Evolutionary conservation across 2,329 filamentous ascomycete species (phyloP).

Genomic region (Phialophora tarda): DNA sequence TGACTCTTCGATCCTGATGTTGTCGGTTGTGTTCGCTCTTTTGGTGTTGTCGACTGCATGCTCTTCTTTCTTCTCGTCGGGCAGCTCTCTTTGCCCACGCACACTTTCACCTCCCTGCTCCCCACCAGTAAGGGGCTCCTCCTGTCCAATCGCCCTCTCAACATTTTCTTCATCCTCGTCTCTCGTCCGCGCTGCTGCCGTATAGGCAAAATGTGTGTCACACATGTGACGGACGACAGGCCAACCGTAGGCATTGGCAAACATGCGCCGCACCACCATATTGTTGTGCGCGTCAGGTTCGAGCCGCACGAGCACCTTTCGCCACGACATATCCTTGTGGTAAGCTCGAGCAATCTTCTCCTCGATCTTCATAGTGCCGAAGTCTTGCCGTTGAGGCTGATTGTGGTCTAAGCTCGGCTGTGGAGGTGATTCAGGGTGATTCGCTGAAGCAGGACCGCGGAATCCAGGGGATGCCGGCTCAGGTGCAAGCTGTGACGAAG

Average conservation of each 20-base stretch:
- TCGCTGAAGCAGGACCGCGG: slow-evolving; percentile 14
- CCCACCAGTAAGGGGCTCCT: slow-evolving; percentile 59
- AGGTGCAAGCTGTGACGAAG: slow-evolving; percentile 7
- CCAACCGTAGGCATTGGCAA: slow-evolving; percentile 97
- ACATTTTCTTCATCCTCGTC: slow-evolving; percentile 70
- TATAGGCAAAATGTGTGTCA: slow-evolving; percentile 90
- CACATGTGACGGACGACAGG: slow-evolving; percentile 94
- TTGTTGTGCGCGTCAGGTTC: slow-evolving; percentile 99
- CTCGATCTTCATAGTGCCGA: slow-evolving; percentile 79
- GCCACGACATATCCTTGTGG: slow-evolving; percentile 89
- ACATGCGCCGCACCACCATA: slow-evolving; percentile 94
- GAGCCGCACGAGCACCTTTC: slow-evolving; percentile 92
- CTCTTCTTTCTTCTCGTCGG: slow-evolving; percentile 28
- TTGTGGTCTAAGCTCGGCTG: background rate
- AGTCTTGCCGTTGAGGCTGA: slow-evolving; percentile 36
- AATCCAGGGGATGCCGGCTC: slow-evolving; percentile 11
- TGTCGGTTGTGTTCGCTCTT: slow-evolving; percentile 11
- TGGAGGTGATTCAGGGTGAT: background rate
- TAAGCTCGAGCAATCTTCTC: slow-evolving; percentile 98
- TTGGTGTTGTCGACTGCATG: slow-evolving; percentile 16
- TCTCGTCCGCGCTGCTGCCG: slow-evolving; percentile 66
- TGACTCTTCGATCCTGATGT: slow-evolving; percentile 11
- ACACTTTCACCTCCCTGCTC: slow-evolving; percentile 66
- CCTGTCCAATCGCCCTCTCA: slow-evolving; percentile 70
- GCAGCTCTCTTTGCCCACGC: slow-evolving; percentile 49